Conservation (phyloP, 1,284 basidiomycete species). For the Apiotrichum gracile region DNA sequence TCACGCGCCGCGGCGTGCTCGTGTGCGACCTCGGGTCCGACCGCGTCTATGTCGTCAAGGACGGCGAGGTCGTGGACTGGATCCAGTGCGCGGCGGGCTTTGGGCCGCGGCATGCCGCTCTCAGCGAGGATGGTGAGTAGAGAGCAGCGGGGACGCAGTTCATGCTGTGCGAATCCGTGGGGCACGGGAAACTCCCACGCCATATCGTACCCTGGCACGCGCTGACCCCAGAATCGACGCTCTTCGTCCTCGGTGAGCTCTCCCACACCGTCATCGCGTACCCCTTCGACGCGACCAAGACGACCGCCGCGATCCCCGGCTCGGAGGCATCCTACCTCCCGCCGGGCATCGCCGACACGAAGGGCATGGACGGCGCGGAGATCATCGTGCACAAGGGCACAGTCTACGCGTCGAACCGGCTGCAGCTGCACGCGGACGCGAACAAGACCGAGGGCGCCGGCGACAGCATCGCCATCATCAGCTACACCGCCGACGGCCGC, state of each 20-base stretch:
- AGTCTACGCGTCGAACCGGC: slow-evolving; percentile 43
- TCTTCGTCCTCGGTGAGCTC: slow-evolving; percentile 44
- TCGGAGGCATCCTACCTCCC: slow-evolving; percentile 23
- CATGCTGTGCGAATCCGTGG: not conserved
- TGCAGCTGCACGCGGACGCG: slow-evolving; percentile 32
- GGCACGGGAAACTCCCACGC: not conserved
- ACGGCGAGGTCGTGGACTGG: slow-evolving; percentile 28
- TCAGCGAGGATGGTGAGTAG: slow-evolving; percentile 36
- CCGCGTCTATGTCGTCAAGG: slow-evolving; percentile 34
- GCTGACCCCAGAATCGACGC: slow-evolving; percentile 27
- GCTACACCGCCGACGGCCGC: slow-evolving; percentile 22
- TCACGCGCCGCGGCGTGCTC: slow-evolving; percentile 35
- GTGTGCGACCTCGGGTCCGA: slow-evolving; percentile 44
- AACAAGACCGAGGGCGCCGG: slow-evolving; percentile 24
- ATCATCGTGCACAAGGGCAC: slow-evolving; percentile 30
- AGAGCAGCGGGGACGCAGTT: not conserved
- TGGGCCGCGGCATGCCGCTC: slow-evolving; percentile 40
- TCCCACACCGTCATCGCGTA: slow-evolving; percentile 32
- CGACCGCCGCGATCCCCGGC: slow-evolving; percentile 14
- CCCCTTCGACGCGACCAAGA: slow-evolving; percentile 21
- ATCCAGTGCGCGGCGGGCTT: slow-evolving; percentile 31
- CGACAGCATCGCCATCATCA: slow-evolving; percentile 39
- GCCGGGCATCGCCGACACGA: slow-evolving; percentile 11
- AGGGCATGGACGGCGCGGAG: slow-evolving; percentile 40
- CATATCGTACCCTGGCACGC: not conserved